phyloP scores from a whole-genome alignment of 2,329 filamentous ascomycete species.

The Coniochaeta ligniaria region DNA sequence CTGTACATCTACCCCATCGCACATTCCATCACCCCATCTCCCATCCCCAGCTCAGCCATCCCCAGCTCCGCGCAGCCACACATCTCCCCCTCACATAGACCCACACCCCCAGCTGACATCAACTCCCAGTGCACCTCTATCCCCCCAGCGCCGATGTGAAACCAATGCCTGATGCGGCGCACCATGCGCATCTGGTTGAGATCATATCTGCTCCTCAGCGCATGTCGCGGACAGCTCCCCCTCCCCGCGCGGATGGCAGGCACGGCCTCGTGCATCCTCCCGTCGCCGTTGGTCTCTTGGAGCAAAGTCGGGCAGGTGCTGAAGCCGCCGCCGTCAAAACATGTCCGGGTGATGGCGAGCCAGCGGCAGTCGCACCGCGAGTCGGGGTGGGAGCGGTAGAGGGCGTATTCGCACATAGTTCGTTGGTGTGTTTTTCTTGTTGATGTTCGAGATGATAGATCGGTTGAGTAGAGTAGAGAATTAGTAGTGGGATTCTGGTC shows the following conservation, averaged over 20 bases:
- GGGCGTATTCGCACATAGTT: conserved; percentile 47
- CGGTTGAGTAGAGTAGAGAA: too few species aligned
- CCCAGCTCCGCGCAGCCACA: too few species aligned
- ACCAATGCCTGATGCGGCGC: conserved; percentile 30
- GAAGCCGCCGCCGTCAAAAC: conserved; percentile 43
- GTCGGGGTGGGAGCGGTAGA: conserved; percentile 42
- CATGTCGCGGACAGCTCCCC: conserved; percentile 34
- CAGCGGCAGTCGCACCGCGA: conserved; percentile 44
- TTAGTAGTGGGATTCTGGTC: too few species aligned
- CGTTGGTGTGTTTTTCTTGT: not conserved
- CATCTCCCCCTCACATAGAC: conserved; percentile 36
- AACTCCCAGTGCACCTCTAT: conserved; percentile 25
- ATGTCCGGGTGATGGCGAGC: conserved; percentile 38
- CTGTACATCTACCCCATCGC: too few species aligned
- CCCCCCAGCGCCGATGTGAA: conserved; percentile 42
- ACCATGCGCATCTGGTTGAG: conserved; percentile 40
- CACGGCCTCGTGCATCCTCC: conserved; percentile 26
- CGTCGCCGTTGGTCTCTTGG: conserved; percentile 13
- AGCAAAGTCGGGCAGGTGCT: conserved; percentile 35
- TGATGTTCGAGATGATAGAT: too few species aligned
- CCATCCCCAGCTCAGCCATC: too few species aligned
- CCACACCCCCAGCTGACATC: conserved; percentile 17
- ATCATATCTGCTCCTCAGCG: conserved; percentile 34
- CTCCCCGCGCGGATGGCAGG: conserved; percentile 22
- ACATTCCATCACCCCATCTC: too few species aligned